Evolutionary conservation across 2,329 filamentous ascomycete genomes (phyloP).

Genomic region (Clonostachys byssicola): DNA sequence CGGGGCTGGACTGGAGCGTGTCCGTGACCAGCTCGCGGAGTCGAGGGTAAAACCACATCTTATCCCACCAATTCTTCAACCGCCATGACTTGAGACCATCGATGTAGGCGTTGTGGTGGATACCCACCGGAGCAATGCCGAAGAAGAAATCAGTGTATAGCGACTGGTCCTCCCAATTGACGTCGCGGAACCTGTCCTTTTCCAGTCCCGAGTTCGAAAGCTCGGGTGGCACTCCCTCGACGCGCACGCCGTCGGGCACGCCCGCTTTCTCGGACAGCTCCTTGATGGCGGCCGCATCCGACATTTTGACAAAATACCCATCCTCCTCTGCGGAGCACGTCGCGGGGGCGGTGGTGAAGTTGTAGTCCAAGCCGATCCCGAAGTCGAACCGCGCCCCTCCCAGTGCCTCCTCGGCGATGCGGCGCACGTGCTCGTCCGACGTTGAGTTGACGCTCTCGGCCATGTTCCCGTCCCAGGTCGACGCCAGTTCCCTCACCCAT

Average conservation of each 20-base stretch:
- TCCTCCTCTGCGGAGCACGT: slow-evolving; percentile 30
- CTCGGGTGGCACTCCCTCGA: slow-evolving; percentile 18
- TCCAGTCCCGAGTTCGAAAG: slow-evolving; percentile 6
- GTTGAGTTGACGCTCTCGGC: slow-evolving; percentile 6
- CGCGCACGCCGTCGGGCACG: slow-evolving; percentile 17
- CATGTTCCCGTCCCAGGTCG: slow-evolving; percentile 22
- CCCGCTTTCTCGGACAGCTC: slow-evolving; percentile 19
- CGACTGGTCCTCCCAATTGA: slow-evolving; percentile 21
- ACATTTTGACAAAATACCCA: slow-evolving; percentile 22
- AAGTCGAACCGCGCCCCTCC: slow-evolving; percentile 25
- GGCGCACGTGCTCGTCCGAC: slow-evolving; percentile 7
- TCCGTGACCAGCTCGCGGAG: slow-evolving; percentile 20
- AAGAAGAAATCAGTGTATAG: slow-evolving; percentile 31
- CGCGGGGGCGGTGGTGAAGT: slow-evolving; percentile 26
- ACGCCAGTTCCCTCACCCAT: slow-evolving; percentile 18
- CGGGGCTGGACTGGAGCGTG: slow-evolving; percentile 10
- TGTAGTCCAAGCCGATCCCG: slow-evolving; percentile 31
- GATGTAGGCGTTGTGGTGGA: slow-evolving; percentile 30
- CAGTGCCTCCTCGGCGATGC: slow-evolving; percentile 18
- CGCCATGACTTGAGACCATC: slow-evolving; percentile 21
- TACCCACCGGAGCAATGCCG: slow-evolving; percentile 24
- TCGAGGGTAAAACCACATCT: slow-evolving; percentile 26
- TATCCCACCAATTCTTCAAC: slow-evolving; percentile 25
- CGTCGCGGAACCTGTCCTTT: slow-evolving; percentile 7
- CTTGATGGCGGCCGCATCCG: slow-evolving; percentile 12